Conservation (phyloP, 345 rosid species). For the Excoecaria agallocha region DNA sequence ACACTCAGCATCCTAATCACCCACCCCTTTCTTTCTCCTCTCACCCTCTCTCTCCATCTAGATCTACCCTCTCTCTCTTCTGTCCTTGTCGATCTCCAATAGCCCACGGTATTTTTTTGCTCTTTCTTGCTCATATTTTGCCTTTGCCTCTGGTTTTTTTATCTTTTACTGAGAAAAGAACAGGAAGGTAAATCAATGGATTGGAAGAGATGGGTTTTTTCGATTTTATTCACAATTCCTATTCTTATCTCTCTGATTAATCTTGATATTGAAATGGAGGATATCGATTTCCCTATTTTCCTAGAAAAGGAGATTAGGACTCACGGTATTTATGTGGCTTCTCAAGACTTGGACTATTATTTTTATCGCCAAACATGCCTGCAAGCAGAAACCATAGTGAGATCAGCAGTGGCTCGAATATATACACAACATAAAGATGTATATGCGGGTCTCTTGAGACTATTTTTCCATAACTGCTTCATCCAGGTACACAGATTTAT, state of each 20-base stretch:
- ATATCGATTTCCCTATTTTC: constrained; percentile 9
- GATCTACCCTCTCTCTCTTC: no score
- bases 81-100: no score
- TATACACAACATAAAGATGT: constrained; percentile 23
- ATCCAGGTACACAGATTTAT: constrained; percentile 22
- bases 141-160: neutral
- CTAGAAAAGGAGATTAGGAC: constrained; percentile 2
- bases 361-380: constrained; percentile 40
- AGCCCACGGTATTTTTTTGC: no score
- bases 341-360: constrained; percentile 30
- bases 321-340: neutral
- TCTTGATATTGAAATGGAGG: constrained; percentile 4
- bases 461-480: constrained; percentile 50
- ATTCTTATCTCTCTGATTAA: constrained; percentile 18
- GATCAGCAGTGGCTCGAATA: constrained; percentile 24
- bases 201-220: neutral
- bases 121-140: neutral
- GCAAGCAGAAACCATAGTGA: constrained; percentile 36
- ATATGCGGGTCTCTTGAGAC: constrained; percentile 34
- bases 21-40: no score
- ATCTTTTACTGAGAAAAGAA: no score
- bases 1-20: no score
- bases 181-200: neutral
- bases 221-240: constrained; percentile 10
- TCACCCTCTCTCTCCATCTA: no score